Base-by-base conservation (phyloP, 495 filamentous ascomycete genomes). In the Penicillium ucsense region DNA sequence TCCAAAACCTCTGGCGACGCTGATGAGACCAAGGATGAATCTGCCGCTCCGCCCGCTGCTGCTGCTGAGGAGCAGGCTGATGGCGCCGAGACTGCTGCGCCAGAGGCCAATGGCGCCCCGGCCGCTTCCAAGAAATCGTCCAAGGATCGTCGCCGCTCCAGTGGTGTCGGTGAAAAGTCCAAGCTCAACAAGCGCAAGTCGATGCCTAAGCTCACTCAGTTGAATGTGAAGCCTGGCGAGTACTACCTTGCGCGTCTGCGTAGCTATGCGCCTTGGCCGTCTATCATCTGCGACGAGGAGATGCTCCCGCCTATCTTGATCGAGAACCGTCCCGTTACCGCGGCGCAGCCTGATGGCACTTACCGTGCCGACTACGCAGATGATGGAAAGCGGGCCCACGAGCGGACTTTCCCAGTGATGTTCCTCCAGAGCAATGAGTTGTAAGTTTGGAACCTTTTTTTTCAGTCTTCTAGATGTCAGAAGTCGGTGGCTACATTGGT, bases 361-460 rank as follows among this genome's bases (percentile, higher is more conserved):
- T 91, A 88, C 66, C 81, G 85, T 41, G 85, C 86, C 41, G 88
- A 88, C 53, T 91, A 85, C 60, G 77, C 79, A 30, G 88, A 92
- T 55, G 88, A 80, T 48, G 89, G 83, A 49, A 89, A 88, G 71
- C 84, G 88, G 46, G 82, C 74, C 11, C 76, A 80, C 35, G 88
- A 95, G 63, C 77, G 90, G 37, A 89, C 85, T 4, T 95, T 85
- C 62, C 88, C 90, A 3, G 81, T 96, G 52, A 95, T 95, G 89
- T 96, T 92, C 65, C 71, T 96, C 46, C 74, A 81, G 48, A 94
- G 89, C 45, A 94, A 95, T 62, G 88, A 95, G 74, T 96, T 96
- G 90, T 96, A 71, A 77, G 89, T 82, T 20, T 20, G 20, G 20
- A 20, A 20, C 20, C 20, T 20, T 20, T 20, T 20, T 20, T 20